A percentile compares a stretch with the other conserved stretches of the same genome.
These are phyloP conservation scores for Crassisporium funariophilum DNA, from an alignment of 768 basidiomycete genomes.

Conservation along the genomic window DNA sequence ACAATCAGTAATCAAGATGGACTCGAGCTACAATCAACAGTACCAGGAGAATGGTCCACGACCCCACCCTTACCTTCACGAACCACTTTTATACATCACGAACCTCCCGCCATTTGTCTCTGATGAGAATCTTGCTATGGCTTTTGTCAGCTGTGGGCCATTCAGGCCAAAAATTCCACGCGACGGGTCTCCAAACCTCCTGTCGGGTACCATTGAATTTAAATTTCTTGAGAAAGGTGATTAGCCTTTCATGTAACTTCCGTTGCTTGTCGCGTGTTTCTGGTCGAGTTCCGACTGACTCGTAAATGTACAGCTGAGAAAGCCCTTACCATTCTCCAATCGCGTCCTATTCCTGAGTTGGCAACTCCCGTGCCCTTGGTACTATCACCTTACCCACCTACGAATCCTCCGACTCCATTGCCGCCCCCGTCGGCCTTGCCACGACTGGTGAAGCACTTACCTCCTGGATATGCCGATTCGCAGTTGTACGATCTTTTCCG, in stretches of 20 bases:
- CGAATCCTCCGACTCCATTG: slow-evolving; percentile 70
- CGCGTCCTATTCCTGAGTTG: slow-evolving; percentile 65
- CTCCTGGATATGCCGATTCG: slow-evolving; percentile 63
- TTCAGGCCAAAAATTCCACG: slow-evolving; percentile 78
- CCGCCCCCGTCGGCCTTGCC: slow-evolving; percentile 78
- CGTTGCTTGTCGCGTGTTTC: slow-evolving; percentile 9
- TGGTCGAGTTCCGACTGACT: slow-evolving; percentile 9
- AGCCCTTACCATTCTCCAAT: slow-evolving; percentile 82
- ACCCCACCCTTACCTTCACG: slow-evolving; percentile 83
- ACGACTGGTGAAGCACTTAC: slow-evolving; percentile 84
- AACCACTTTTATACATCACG: slow-evolving; percentile 80
- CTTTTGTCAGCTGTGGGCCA: slow-evolving; percentile 75
- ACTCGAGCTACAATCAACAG: slow-evolving; percentile 41
- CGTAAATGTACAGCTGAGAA: slow-evolving; percentile 70
- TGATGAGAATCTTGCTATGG: slow-evolving; percentile 75
- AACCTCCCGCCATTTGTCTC: slow-evolving; percentile 72
- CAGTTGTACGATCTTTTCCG: slow-evolving; percentile 86
- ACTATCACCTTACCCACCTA: slow-evolving; percentile 84
- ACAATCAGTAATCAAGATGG: slow-evolving; percentile 42
- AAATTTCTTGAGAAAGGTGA: slow-evolving; percentile 79
- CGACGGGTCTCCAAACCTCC: slow-evolving; percentile 50
- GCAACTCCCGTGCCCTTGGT: slow-evolving; percentile 61
- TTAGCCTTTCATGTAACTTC: slow-evolving; percentile 19
- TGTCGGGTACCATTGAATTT: slow-evolving; percentile 83
- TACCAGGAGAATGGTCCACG: slow-evolving; percentile 42